A percentile compares a stretch with the other conserved stretches of the same genome.
phyloP scores from a whole-genome alignment of 352 stramenopile genomes.

The Phytophthora uliginosa region DNA sequence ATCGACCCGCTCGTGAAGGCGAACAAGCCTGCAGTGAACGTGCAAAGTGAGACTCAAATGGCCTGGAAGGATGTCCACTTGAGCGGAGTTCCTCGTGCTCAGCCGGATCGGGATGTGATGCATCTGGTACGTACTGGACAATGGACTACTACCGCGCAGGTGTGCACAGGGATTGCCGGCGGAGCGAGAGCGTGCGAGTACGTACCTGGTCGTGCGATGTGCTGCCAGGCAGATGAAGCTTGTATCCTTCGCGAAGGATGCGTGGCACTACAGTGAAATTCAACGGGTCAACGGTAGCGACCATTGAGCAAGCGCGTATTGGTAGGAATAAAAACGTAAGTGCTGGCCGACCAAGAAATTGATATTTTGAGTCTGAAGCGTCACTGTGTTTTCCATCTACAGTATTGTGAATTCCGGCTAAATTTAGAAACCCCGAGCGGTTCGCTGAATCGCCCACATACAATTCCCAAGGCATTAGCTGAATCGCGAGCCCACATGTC shows the following conservation, averaged over 20 bases:
- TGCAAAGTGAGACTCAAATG: conserved; percentile 44
- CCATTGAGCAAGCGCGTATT: background rate
- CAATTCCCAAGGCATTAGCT: too few relatives aligned
- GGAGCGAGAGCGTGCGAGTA: conserved; percentile 75
- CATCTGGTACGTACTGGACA: conserved; percentile 51
- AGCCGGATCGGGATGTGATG: conserved; percentile 68
- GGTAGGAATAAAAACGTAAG: background rate
- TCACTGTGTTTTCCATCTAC: too few relatives aligned
- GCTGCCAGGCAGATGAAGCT: conserved; percentile 73
- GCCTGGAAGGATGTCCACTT: conserved; percentile 58
- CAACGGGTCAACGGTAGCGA: background rate
- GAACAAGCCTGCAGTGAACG: conserved; percentile 42
- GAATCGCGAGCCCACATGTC: too few relatives aligned
- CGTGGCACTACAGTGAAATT: conserved; percentile 40
- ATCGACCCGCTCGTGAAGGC: conserved; percentile 57
- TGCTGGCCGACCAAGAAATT: too few relatives aligned
- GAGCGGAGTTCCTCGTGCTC: conserved; percentile 47
- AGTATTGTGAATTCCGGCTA: too few relatives aligned
- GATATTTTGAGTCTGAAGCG: too few relatives aligned
- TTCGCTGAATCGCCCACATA: too few relatives aligned
- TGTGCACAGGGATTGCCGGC: conserved; percentile 43
- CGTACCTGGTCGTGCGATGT: conserved; percentile 72
- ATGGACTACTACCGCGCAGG: conserved; percentile 43
- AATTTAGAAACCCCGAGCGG: too few relatives aligned
- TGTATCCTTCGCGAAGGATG: conserved; percentile 76